Evolutionary conservation across 2,329 filamentous ascomycete species (phyloP).

Genomic region (Aureobasidium musti): DNA sequence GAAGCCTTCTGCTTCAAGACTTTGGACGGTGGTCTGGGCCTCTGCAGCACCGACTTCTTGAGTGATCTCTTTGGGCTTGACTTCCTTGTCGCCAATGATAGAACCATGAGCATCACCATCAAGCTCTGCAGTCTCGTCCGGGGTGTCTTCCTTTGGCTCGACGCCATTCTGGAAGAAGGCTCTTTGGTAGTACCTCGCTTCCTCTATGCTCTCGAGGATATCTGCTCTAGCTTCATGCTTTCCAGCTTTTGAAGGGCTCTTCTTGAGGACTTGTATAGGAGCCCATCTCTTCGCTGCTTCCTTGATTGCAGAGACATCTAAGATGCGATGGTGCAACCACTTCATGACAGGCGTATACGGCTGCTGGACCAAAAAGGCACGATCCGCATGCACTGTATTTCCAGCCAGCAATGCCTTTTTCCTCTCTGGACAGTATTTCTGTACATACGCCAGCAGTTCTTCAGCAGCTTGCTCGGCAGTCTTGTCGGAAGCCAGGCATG

Average conservation of each 20-base stretch:
- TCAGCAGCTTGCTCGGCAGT: slow-evolving; percentile 72
- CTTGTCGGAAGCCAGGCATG: slow-evolving; percentile 71
- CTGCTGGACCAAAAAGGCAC: slow-evolving; percentile 71
- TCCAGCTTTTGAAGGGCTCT: slow-evolving; percentile 70
- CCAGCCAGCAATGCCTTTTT: slow-evolving; percentile 76
- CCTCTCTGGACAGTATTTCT: slow-evolving; percentile 66
- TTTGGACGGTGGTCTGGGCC: neutral
- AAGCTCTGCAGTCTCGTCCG: neutral
- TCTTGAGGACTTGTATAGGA: slow-evolving; percentile 58
- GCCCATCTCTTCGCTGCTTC: slow-evolving; percentile 86
- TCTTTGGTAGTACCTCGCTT: slow-evolving; percentile 80
- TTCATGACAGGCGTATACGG: slow-evolving; percentile 74
- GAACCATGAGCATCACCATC: slow-evolving; percentile 48
- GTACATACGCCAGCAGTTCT: slow-evolving; percentile 75
- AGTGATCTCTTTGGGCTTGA: slow-evolving; percentile 59
- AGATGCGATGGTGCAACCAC: slow-evolving; percentile 83
- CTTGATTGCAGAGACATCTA: slow-evolving; percentile 91
- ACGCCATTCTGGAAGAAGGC: slow-evolving; percentile 59
- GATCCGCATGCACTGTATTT: slow-evolving; percentile 90
- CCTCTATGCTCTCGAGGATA: slow-evolving; percentile 91
- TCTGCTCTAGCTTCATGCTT: slow-evolving; percentile 83
- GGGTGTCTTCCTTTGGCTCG: neutral
- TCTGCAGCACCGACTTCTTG: slow-evolving; percentile 42
- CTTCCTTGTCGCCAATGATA: slow-evolving; percentile 55
- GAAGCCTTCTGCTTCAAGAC: slow-evolving; percentile 7